Percentiles rank a stretch among this genome's conserved stretches.
phyloP scores from a whole-genome alignment of 495 filamentous ascomycete genomes.

The Neurospora sp. region DNA sequence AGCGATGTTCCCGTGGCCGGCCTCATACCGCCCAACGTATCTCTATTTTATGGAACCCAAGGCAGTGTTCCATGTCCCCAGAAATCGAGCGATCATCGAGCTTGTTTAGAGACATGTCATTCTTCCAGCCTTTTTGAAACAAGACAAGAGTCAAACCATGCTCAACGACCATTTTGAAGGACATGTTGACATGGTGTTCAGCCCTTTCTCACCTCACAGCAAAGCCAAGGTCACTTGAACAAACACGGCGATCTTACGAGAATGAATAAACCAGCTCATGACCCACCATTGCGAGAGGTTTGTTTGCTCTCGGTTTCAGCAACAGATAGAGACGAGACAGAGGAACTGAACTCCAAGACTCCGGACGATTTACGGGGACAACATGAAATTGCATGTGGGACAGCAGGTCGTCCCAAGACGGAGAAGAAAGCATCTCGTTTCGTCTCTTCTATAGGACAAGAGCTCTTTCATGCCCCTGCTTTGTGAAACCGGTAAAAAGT shows the following conservation, averaged over 20 bases:
- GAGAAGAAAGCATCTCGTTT: not conserved
- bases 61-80: not conserved
- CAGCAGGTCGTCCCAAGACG: not conserved
- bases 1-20: not conserved
- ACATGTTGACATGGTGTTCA: not conserved
- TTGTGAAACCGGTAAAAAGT: not conserved
- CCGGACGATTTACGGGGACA: not conserved
- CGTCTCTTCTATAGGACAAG: too few relatives aligned
- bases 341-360: not conserved
- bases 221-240: not conserved
- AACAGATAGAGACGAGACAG: not conserved
- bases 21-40: not conserved
- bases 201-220: not conserved
- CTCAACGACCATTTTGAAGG: not conserved
- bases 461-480: too few relatives aligned
- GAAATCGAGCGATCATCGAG: not conserved
- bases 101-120: not conserved
- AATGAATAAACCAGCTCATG: not conserved
- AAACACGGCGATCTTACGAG: not conserved
- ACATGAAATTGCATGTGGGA: not conserved
- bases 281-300: not conserved
- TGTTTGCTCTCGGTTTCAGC: not conserved
- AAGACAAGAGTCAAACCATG: not conserved
- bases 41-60: too few relatives aligned
- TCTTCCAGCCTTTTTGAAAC: too few relatives aligned